These are phyloP conservation scores for Cordyceps militaris DNA, from an alignment of 2,329 filamentous ascomycete genomes.

Conservation along the genomic window DNA sequence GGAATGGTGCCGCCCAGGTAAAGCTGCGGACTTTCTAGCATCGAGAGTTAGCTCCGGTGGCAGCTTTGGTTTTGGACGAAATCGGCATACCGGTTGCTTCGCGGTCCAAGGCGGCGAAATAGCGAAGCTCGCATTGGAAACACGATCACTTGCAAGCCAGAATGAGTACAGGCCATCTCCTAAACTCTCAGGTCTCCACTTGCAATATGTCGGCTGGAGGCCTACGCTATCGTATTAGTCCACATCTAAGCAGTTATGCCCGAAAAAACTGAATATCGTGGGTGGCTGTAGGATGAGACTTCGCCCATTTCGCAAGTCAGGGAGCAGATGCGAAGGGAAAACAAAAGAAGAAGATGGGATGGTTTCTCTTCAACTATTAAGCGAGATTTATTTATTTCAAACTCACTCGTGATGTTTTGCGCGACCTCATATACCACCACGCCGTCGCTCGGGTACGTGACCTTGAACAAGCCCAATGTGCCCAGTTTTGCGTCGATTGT, in stretches of 20 bases:
- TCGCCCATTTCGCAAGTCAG: not conserved
- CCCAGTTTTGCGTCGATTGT: constrained; percentile 18
- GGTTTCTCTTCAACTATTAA: not conserved
- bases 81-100: constrained; percentile 18
- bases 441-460: constrained; percentile 26
- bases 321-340: not conserved
- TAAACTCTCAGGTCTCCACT: constrained; percentile 25
- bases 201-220: constrained; percentile 16
- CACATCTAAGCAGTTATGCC: not conserved
- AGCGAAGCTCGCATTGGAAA: constrained; percentile 22
- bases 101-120: constrained; percentile 27
- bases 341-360: not conserved
- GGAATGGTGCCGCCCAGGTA: constrained; percentile 24
- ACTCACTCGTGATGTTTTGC: constrained; percentile 25
- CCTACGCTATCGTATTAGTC: constrained; percentile 17
- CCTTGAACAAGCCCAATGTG: constrained; percentile 24
- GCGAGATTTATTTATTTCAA: not conserved
- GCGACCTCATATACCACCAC: constrained; percentile 23
- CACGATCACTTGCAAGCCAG: constrained; percentile 22
- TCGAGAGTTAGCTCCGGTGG: not conserved
- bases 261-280: constrained; percentile 4
- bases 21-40: constrained; percentile 18
- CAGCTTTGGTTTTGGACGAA: not conserved
- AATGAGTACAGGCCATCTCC: constrained; percentile 23
- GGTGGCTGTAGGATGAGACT: not conserved